phyloP scores from a whole-genome alignment of 164 flowering plant species.

The Umbilicus rupestris region DNA sequence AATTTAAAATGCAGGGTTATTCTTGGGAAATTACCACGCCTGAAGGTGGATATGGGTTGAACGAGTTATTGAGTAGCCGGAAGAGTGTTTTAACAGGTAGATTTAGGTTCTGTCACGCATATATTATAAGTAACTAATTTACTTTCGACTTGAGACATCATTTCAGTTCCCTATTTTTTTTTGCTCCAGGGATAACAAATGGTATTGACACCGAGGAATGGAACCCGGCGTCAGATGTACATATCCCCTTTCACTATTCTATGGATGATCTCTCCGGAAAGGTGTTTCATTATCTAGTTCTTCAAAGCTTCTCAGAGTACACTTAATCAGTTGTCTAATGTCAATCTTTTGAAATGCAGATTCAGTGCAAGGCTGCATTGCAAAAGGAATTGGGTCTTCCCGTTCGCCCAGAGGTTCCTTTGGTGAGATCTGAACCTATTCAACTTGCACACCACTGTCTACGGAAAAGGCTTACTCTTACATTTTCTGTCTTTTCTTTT shows the following conservation, averaged over 20 bases:
- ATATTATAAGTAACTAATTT: background rate
- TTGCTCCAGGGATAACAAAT: conserved; percentile 62
- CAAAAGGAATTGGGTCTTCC: conserved; percentile 86
- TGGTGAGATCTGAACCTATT: conserved; percentile 38
- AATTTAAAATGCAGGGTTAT: conserved; percentile 49
- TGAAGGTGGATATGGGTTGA: conserved; percentile 89
- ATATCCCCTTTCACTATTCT: conserved; percentile 61
- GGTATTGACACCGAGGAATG: conserved; percentile 80
- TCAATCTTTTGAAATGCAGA: conserved; percentile 29
- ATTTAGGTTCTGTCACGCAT: background rate
- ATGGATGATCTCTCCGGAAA: conserved; percentile 71
- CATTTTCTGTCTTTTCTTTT: conserved; percentile 8
- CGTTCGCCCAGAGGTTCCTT: conserved; percentile 63
- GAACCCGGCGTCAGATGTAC: conserved; percentile 70
- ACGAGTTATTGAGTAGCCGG: conserved; percentile 62
- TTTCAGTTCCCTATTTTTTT: background rate
- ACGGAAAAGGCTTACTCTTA: background rate
- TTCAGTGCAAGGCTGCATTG: conserved; percentile 66
- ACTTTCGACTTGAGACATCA: background rate
- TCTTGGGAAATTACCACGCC: conserved; percentile 90
- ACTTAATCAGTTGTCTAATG: background rate
- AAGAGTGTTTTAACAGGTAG: conserved; percentile 58
- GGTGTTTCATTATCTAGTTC: conserved; percentile 28
- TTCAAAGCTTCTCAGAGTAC: background rate
- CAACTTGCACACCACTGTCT: background rate